Evolutionary conservation across 2,329 filamentous ascomycete species (phyloP).

Genomic region (Sphaerulina musiva): DNA sequence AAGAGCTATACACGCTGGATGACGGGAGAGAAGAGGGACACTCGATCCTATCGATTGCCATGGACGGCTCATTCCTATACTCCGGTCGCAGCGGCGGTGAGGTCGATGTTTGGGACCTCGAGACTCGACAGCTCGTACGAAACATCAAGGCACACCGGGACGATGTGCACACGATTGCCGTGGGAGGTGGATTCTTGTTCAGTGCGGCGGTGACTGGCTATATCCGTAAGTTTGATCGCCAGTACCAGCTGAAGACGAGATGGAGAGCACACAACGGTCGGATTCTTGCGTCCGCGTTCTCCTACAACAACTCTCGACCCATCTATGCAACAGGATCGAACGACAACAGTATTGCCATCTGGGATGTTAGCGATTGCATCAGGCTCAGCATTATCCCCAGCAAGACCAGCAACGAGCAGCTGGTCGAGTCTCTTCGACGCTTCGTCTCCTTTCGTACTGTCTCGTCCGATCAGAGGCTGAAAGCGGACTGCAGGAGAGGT

Average conservation of each 20-base stretch:
- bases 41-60: slow-evolving; percentile 66
- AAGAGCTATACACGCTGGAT: slow-evolving; percentile 61
- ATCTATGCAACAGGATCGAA: slow-evolving; percentile 94
- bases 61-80: slow-evolving; percentile 89
- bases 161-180: slow-evolving; percentile 79
- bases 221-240: slow-evolving; percentile 64
- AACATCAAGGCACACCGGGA: slow-evolving; percentile 74
- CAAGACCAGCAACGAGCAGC: slow-evolving; percentile 56
- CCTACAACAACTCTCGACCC: slow-evolving; percentile 62
- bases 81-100: slow-evolving; percentile 81
- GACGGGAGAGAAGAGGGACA: slow-evolving; percentile 54
- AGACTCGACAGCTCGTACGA: slow-evolving; percentile 82
- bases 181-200: slow-evolving; percentile 79
- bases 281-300: slow-evolving; percentile 75
- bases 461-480: slow-evolving; percentile 76
- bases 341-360: slow-evolving; percentile 81
- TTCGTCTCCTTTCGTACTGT: slow-evolving; percentile 91
- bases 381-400: slow-evolving; percentile 40
- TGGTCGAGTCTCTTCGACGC: slow-evolving; percentile 61
- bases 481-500: slow-evolving; percentile 85
- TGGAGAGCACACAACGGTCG: slow-evolving; percentile 83
- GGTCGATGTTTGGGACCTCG: slow-evolving; percentile 93
- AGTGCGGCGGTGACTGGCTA: slow-evolving; percentile 85
- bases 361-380: slow-evolving; percentile 63
- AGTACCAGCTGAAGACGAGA: slow-evolving; percentile 70